These are phyloP conservation scores for Talaromyces nanjingensis DNA, from an alignment of 495 filamentous ascomycete genomes.

Conservation along the genomic window DNA sequence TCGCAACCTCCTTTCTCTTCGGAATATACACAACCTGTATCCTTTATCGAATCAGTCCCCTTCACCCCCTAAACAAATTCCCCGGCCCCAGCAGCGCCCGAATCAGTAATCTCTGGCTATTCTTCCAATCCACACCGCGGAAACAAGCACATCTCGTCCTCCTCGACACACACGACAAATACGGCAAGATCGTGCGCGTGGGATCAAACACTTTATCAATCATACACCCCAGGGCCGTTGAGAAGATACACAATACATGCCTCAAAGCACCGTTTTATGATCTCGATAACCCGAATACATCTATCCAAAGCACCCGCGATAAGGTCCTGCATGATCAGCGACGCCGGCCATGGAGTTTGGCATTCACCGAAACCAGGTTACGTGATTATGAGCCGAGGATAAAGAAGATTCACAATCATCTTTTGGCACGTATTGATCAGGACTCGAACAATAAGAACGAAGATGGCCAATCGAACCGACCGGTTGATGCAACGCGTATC, in stretches of 20 bases:
- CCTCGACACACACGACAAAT: slow-evolving; percentile 22
- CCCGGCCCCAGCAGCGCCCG: slow-evolving; percentile 33
- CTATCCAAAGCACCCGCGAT: slow-evolving; percentile 22
- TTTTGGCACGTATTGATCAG: neutral
- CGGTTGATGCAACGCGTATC: neutral
- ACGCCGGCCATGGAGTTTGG: slow-evolving; percentile 29
- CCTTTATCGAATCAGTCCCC: slow-evolving; percentile 31
- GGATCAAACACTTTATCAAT: slow-evolving; percentile 29
- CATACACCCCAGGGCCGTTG: slow-evolving; percentile 20
- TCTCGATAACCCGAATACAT: slow-evolving; percentile 13
- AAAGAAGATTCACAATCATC: neutral
- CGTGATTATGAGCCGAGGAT: neutral
- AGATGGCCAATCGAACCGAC: neutral
- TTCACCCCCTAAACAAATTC: slow-evolving; percentile 36
- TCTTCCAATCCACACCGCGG: slow-evolving; percentile 15
- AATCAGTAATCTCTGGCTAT: slow-evolving; percentile 31
- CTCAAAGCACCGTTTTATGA: slow-evolving; percentile 27
- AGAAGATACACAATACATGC: slow-evolving; percentile 13
- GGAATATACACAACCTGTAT: slow-evolving; percentile 34
- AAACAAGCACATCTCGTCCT: slow-evolving; percentile 17
- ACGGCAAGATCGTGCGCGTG: slow-evolving; percentile 35
- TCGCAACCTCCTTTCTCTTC: slow-evolving; percentile 14
- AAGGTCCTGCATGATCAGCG: slow-evolving; percentile 19
- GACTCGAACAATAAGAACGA: neutral
- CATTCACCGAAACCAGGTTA: slow-evolving; percentile 14